Evolutionary conservation across 768 basidiomycete genomes (phyloP).

Genomic region (Lactifluus pinguis): DNA sequence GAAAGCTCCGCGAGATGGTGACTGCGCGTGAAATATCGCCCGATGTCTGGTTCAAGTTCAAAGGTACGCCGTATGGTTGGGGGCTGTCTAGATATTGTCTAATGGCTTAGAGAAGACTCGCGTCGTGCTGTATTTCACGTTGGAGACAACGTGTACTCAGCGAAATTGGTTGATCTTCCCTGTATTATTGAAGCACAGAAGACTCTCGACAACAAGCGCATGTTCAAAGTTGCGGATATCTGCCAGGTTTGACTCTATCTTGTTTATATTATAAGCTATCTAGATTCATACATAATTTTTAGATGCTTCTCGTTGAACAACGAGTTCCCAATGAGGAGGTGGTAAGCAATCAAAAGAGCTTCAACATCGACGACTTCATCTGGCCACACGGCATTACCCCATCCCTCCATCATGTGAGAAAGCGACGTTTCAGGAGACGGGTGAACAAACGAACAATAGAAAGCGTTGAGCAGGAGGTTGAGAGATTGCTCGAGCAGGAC

Average conservation of each 20-base stretch:
- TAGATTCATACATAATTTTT: neutral
- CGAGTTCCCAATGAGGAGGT: conserved; percentile 64
- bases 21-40: conserved; percentile 65
- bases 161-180: conserved; percentile 94
- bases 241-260: conserved; percentile 57
- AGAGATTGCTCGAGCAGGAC: conserved; percentile 76
- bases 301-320: conserved; percentile 92
- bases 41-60: conserved; percentile 96
- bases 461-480: conserved; percentile 89
- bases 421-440: conserved; percentile 86
- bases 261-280: conserved; percentile 8
- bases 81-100: neutral
- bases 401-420: conserved; percentile 81
- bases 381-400: conserved; percentile 97
- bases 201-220: conserved; percentile 90
- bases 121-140: conserved; percentile 86
- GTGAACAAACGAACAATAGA: conserved; percentile 85
- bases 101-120: conserved; percentile 49
- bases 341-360: conserved; percentile 49
- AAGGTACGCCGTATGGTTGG: conserved; percentile 44
- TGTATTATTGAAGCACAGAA: conserved; percentile 93
- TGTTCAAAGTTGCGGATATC: conserved; percentile 99
- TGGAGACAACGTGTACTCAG: conserved; percentile 67
- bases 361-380: conserved; percentile 92
- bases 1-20: conserved; percentile 74